phyloP scores from a whole-genome alignment of 2,329 filamentous ascomycete genomes.

The Ophiocordyceps camponoti-rufipedis region DNA sequence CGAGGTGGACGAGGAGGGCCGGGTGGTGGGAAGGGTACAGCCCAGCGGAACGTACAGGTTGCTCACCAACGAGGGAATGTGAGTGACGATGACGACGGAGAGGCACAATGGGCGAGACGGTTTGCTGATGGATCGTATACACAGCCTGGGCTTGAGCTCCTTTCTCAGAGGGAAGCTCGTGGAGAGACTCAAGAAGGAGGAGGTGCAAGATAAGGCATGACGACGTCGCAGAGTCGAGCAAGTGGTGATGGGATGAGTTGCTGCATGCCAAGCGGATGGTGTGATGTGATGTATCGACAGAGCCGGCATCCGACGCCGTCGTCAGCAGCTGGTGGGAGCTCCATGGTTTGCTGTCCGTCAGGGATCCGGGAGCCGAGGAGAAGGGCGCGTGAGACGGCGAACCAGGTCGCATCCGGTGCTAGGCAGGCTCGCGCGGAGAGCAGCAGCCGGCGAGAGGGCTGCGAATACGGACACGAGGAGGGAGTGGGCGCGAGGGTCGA shows the following conservation, averaged over 20 bases:
- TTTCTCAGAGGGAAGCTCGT: conserved; percentile 36
- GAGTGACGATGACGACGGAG: conserved; percentile 16
- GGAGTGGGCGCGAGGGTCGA: not conserved
- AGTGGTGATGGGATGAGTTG: not conserved
- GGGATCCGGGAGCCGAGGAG: not conserved
- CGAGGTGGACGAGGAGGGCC: conserved; percentile 38
- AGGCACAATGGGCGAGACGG: not conserved
- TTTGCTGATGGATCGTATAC: conserved; percentile 6
- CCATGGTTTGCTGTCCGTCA: not conserved
- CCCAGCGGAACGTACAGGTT: conserved; percentile 45
- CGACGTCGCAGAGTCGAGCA: not conserved
- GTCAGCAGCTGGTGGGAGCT: not conserved
- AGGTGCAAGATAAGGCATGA: conserved; percentile 14
- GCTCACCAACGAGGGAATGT: conserved; percentile 49
- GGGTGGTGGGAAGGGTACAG: conserved; percentile 39
- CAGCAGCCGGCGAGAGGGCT: not conserved
- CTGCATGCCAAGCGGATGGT: not conserved
- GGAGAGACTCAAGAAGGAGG: conserved; percentile 32
- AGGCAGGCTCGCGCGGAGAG: not conserved
- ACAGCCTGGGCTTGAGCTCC: conserved; percentile 14
- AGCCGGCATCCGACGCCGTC: not conserved
- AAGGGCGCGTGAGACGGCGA: not conserved
- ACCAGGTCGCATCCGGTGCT: not conserved
- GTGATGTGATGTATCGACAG: not conserved
- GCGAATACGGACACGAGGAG: not conserved